phyloP scores from a whole-genome alignment of 495 filamentous ascomycete species.

The Rusavskia elegans region DNA sequence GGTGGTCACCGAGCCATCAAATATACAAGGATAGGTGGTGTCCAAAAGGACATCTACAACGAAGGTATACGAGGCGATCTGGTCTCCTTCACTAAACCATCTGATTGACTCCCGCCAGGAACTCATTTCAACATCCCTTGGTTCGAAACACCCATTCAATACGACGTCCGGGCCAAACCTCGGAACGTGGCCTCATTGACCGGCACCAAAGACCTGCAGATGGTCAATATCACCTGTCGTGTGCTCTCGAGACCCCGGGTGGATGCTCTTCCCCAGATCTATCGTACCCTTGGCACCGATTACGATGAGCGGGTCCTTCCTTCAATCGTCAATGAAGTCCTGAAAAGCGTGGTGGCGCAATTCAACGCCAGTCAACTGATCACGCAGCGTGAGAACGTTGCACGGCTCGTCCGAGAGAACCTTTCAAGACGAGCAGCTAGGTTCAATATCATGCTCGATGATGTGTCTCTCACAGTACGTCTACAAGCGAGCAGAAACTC shows the following conservation, averaged over 20 bases:
- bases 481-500: background rate
- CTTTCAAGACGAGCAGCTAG: conserved; percentile 75
- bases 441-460: conserved; percentile 94
- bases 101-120: conserved; percentile 31
- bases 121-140: conserved; percentile 89
- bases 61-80: conserved; percentile 47
- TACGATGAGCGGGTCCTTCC: conserved; percentile 95
- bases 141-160: conserved; percentile 92
- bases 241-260: conserved; percentile 84
- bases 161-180: conserved; percentile 95
- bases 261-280: conserved; percentile 84
- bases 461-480: conserved; percentile 89
- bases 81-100: too few species aligned
- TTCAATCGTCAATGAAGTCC: conserved; percentile 94
- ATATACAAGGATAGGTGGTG: conserved; percentile 85
- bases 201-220: conserved; percentile 97
- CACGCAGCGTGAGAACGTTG: conserved; percentile 95
- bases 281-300: conserved; percentile 85
- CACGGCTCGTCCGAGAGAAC: conserved; percentile 80
- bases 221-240: conserved; percentile 99
- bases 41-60: conserved; percentile 86
- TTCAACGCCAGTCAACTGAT: conserved; percentile 98
- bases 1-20: conserved; percentile 99
- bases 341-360: conserved; percentile 97
- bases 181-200: conserved; percentile 94